Evolutionary conservation across 164 flowering plant species (phyloP).

Genomic region (Dillenia turbinata): DNA sequence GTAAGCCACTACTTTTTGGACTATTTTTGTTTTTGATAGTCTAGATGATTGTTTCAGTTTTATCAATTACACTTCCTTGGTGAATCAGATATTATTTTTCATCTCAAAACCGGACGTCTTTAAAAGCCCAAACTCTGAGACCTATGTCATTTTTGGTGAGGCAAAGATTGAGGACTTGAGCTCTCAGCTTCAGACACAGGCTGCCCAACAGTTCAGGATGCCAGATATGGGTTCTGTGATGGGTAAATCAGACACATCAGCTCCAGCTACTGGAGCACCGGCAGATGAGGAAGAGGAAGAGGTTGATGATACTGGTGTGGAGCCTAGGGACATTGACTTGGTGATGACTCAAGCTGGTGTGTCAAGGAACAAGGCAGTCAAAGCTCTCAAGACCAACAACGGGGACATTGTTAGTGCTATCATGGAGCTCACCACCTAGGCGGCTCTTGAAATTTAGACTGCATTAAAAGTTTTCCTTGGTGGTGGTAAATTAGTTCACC

Average conservation of each 20-base stretch:
- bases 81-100: conserved; percentile 29
- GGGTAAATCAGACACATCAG: conserved; percentile 26
- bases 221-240: conserved; percentile 31
- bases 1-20: conserved; percentile 9
- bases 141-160: conserved; percentile 31
- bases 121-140: conserved; percentile 36
- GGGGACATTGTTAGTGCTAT: conserved; percentile 38
- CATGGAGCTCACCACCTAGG: conserved; percentile 32
- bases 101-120: conserved; percentile 40
- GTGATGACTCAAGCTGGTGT: conserved; percentile 43
- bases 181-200: conserved; percentile 37
- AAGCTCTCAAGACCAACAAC: conserved; percentile 30
- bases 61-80: no score
- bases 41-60: no score
- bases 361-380: conserved; percentile 34
- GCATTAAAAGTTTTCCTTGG: no score
- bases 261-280: conserved; percentile 8
- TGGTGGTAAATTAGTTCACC: no score
- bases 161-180: conserved; percentile 42
- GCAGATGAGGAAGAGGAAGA: conserved; percentile 29
- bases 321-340: conserved; percentile 35
- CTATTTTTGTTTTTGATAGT: background rate
- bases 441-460: background rate
- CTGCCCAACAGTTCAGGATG: conserved; percentile 37
- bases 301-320: conserved; percentile 34